These are phyloP conservation scores for Microsporum ferrugineum DNA, from an alignment of 2,329 filamentous ascomycete species.

Conservation along the genomic window DNA sequence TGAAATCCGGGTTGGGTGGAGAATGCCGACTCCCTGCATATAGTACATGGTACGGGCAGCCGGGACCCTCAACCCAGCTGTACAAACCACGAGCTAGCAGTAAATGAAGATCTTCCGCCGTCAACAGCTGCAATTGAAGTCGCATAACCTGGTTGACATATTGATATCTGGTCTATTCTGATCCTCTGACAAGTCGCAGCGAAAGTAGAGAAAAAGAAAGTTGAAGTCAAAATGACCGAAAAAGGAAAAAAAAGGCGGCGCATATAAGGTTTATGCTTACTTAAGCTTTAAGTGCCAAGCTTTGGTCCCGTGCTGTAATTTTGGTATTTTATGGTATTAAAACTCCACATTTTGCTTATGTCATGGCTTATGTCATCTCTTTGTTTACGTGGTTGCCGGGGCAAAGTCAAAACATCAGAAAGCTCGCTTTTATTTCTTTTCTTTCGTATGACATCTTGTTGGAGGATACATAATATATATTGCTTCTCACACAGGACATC, in stretches of 20 bases:
- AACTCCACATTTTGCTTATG: background rate
- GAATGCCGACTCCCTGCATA: background rate
- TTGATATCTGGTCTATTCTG: background rate
- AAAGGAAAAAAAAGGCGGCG: background rate
- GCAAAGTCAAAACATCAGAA: background rate
- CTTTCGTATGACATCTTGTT: background rate
- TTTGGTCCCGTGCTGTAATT: background rate
- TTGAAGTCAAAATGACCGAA: background rate
- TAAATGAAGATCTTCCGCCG: background rate
- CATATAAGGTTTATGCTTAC: background rate
- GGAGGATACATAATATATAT: background rate
- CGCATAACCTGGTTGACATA: background rate
- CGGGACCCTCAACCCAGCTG: background rate
- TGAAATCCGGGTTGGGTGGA: background rate
- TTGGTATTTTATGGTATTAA: background rate
- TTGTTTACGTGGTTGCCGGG: conserved; percentile 2
- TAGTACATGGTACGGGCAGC: background rate
- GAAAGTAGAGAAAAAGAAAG: background rate
- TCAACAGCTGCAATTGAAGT: background rate
- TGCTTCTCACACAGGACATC: background rate
- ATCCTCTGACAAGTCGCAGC: background rate
- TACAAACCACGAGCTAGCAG: background rate
- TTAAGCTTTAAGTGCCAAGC: background rate
- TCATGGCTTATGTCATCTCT: conserved; percentile 1
- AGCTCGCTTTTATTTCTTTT: background rate